Evolutionary conservation across 2,329 filamentous ascomycete genomes (phyloP).

Genomic region (Pseudopyricularia javanii): DNA sequence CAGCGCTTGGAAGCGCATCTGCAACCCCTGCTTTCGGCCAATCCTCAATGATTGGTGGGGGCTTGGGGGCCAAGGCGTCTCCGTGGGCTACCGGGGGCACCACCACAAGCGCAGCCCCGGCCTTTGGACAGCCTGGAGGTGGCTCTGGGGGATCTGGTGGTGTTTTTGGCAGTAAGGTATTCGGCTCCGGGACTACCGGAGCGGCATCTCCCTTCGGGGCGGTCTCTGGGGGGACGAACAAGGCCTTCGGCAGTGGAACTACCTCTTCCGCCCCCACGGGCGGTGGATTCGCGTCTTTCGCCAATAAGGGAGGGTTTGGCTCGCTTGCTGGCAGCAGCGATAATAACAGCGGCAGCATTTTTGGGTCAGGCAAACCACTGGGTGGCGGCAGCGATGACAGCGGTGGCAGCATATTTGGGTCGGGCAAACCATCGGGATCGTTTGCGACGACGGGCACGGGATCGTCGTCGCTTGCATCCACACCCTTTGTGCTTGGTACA

Average conservation of each 20-base stretch:
- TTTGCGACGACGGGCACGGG: conserved; percentile 17
- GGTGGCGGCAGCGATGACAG: conserved; percentile 10
- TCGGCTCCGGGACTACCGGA: too few species aligned
- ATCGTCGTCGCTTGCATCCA: conserved; percentile 28
- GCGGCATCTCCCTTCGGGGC: conserved; percentile 2
- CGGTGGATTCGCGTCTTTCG: conserved; percentile 11
- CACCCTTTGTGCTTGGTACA: conserved; percentile 54
- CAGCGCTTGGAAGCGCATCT: conserved; percentile 26
- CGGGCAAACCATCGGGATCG: conserved; percentile 22
- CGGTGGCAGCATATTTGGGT: conserved; percentile 25
- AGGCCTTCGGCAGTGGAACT: conserved; percentile 19
- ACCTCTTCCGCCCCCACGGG: conserved; percentile 11
- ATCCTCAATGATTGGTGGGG: conserved; percentile 21
- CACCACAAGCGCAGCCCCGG: conserved; percentile 21
- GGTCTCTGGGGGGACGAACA: conserved; percentile 14
- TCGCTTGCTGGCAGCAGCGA: conserved; percentile 23
- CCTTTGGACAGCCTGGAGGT: conserved; percentile 42
- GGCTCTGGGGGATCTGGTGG: conserved; percentile 19
- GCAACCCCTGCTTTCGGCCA: conserved; percentile 36
- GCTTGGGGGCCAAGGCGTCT: conserved; percentile 33
- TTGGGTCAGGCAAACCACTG: conserved; percentile 25
- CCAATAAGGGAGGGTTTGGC: conserved; percentile 34
- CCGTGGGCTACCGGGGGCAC: conserved; percentile 35
- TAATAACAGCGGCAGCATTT: conserved; percentile 22
- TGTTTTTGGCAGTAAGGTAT: too few species aligned